A percentile compares a stretch with the other conserved stretches of the same genome.
phyloP scores from a whole-genome alignment of 2,329 filamentous ascomycete genomes.

The Exophiala spinifera region DNA sequence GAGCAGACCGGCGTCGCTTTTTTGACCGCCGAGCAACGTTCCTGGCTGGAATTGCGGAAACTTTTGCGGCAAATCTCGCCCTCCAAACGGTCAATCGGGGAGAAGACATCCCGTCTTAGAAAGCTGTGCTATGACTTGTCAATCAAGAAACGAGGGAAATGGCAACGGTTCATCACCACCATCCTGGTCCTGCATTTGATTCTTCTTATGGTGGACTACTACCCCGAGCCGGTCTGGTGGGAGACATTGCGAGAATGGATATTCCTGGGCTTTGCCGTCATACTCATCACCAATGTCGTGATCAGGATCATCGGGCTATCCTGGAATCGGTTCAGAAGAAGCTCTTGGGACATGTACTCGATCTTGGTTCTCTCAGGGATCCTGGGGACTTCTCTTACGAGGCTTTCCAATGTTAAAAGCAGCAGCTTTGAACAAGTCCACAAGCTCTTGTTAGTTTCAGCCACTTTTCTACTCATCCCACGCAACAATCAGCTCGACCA shows the following conservation, averaged over 20 bases:
- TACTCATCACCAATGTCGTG: constrained; percentile 78
- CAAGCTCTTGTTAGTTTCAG: constrained; percentile 89
- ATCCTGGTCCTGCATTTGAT: constrained; percentile 79
- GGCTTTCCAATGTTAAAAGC: constrained; percentile 57
- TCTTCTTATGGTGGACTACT: constrained; percentile 81
- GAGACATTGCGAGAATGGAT: constrained; percentile 65
- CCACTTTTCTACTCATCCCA: constrained; percentile 86
- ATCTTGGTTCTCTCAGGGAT: constrained; percentile 75
- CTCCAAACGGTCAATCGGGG: constrained; percentile 83
- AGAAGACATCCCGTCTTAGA: constrained; percentile 73
- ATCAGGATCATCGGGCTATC: constrained; percentile 85
- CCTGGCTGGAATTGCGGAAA: constrained; percentile 93
- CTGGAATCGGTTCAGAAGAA: constrained; percentile 86
- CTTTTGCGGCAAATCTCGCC: constrained; percentile 88
- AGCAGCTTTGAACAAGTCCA: constrained; percentile 74
- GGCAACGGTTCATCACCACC: constrained; percentile 79
- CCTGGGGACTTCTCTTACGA: constrained; percentile 75
- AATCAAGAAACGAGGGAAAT: constrained; percentile 87
- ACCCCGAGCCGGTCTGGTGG: constrained; percentile 71
- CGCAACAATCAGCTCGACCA: constrained; percentile 96
- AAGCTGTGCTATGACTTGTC: constrained; percentile 94
- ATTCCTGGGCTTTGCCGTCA: constrained; percentile 76
- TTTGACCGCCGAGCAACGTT: constrained; percentile 90
- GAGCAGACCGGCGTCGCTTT: constrained; percentile 97
- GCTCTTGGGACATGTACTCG: constrained; percentile 93